Percentiles rank a stretch among this genome's conserved stretches.
These are phyloP conservation scores for Pseudozyma hubeiensis DNA, from an alignment of 1,284 basidiomycete species.

Conservation along the genomic window DNA sequence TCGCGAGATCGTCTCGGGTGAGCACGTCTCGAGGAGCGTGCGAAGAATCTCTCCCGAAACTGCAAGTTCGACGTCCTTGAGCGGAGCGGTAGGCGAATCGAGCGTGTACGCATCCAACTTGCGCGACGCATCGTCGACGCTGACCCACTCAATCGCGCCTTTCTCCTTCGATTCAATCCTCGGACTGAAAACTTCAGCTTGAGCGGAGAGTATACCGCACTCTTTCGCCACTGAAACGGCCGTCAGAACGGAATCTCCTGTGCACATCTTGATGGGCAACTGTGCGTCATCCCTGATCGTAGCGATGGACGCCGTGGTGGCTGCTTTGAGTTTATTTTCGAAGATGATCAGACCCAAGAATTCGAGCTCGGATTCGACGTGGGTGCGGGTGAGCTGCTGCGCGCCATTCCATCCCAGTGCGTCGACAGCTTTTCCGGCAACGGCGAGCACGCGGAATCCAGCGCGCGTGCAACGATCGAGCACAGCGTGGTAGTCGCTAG, in stretches of 20 bases:
- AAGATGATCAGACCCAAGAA: slow-evolving; percentile 51
- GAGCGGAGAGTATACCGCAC: slow-evolving; percentile 29
- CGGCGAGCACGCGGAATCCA: slow-evolving; percentile 48
- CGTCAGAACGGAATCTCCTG: slow-evolving; percentile 52
- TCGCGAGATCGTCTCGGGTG: slow-evolving; percentile 47
- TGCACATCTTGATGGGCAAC: slow-evolving; percentile 54
- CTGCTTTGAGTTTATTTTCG: slow-evolving; percentile 47
- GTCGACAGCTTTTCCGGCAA: slow-evolving; percentile 35
- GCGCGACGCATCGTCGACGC: slow-evolving; percentile 25
- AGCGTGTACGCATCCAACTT: slow-evolving; percentile 49
- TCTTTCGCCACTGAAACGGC: slow-evolving; percentile 51
- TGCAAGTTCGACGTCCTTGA: slow-evolving; percentile 46
- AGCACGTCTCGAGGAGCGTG: slow-evolving; percentile 21
- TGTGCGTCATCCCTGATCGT: slow-evolving; percentile 35
- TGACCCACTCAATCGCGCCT: slow-evolving; percentile 42
- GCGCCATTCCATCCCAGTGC: slow-evolving; percentile 24
- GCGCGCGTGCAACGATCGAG: slow-evolving; percentile 34
- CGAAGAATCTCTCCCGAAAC: slow-evolving; percentile 48
- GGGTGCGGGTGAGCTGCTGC: slow-evolving; percentile 10
- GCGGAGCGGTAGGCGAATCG: slow-evolving; percentile 13
- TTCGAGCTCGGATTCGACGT: slow-evolving; percentile 29
- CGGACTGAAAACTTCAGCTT: slow-evolving; percentile 34
- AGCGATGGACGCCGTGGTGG: slow-evolving; percentile 29
- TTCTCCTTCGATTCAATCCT: slow-evolving; percentile 7
- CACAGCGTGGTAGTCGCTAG: slow-evolving; percentile 29